Conservation (phyloP, 495 filamentous ascomycete species). For the Lasiosphaeria ovina region DNA sequence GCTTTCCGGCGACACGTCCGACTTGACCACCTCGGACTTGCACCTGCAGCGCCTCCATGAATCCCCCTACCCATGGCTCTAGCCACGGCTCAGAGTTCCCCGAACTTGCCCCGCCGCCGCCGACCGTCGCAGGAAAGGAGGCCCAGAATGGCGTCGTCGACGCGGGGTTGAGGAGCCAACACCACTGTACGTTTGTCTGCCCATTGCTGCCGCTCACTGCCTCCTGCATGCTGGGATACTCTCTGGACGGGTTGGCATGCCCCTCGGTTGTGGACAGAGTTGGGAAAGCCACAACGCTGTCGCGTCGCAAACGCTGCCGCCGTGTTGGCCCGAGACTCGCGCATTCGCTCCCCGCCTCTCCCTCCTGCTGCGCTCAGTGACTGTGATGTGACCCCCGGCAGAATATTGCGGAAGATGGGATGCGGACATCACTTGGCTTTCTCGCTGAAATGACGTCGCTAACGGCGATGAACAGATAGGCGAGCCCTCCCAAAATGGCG, state of each 20-base stretch:
- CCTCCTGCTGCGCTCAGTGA: background rate
- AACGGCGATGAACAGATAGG: constrained; percentile 58
- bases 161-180: constrained; percentile 67
- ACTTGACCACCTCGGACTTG: background rate
- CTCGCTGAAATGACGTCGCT: background rate
- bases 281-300: background rate
- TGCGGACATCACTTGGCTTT: background rate
- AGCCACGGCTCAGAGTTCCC: constrained; percentile 33
- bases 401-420: background rate
- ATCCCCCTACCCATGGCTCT: constrained; percentile 24
- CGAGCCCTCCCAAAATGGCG: constrained; percentile 83
- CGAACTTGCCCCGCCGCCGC: constrained; percentile 17
- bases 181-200: constrained; percentile 61
- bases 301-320: background rate
- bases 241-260: background rate
- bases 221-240: background rate
- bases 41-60: constrained; percentile 18
- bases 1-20: background rate
- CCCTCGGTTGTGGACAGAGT: background rate
- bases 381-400: background rate
- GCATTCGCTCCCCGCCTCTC: background rate
- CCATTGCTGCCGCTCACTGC: background rate
- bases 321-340: background rate
- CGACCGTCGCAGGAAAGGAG: constrained; percentile 1
- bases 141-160: constrained; percentile 52